These are phyloP conservation scores for Paraleonurus japonicus DNA, from an alignment of 257 asterid species.

Conservation along the genomic window DNA sequence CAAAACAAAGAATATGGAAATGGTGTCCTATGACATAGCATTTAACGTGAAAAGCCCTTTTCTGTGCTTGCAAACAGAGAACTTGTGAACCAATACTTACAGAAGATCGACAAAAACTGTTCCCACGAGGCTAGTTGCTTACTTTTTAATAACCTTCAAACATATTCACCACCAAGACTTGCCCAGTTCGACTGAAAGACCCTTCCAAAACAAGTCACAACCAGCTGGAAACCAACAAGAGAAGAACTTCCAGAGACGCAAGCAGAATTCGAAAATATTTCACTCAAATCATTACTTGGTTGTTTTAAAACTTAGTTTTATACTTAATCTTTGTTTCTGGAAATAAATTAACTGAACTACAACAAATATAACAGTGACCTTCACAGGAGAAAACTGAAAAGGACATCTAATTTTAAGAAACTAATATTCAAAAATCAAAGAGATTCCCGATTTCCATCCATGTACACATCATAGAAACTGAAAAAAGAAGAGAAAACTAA, in stretches of 20 bases:
- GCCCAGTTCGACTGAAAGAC: background rate
- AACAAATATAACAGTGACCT: background rate
- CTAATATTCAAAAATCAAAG: background rate
- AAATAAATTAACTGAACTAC: background rate
- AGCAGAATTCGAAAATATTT: background rate
- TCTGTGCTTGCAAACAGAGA: background rate
- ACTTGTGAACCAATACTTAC: background rate
- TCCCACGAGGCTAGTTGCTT: background rate
- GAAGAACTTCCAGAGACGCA: slow-evolving; percentile 1
- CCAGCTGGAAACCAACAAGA: slow-evolving; percentile 4
- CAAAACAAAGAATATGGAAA: background rate
- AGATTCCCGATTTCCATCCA: background rate
- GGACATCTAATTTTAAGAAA: background rate
- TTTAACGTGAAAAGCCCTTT: background rate
- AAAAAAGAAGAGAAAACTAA: background rate
- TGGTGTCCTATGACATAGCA: background rate
- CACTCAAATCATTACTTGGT: background rate
- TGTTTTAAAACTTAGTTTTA: background rate
- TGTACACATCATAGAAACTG: background rate
- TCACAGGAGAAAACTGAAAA: background rate
- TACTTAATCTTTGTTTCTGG: background rate
- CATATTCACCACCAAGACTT: background rate
- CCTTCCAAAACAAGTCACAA: background rate
- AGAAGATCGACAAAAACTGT: background rate
- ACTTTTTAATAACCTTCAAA: background rate